Evolutionary conservation across 306 rosid genomes (phyloP), one percentile per base, ranked within the genome.

Genomic region (Rubus parviflorus): DNA sequence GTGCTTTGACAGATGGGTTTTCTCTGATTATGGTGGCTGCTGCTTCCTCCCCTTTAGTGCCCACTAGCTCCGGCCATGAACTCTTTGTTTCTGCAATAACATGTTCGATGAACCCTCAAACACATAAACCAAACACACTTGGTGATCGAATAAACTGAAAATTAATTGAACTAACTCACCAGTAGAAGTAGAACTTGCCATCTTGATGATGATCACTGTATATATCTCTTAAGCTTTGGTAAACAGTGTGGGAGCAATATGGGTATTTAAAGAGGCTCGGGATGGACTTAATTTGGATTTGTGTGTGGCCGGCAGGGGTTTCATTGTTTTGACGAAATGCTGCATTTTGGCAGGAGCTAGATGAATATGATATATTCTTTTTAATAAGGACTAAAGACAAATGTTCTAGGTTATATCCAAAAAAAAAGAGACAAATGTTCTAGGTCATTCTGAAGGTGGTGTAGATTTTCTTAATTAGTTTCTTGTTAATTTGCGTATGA

Each of bases 1-100:
- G 66, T 16, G 87, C 88, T 19, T 42, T 76, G 56, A 85, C 81
- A 6, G 65, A 47, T 0, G 86, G 77, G 35, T 89, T 89, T 60
- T 87, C 88, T 16, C 23, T 81, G 78, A 56, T 58, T 38, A 83
- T 80, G 4, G 61, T 81, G 56, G 66, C 72, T 46, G 10, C 68
- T 42, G 89, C 93, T 43, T 74, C 82, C 52, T 74, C 76, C 64
- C 85, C 89, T 45, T 71, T 47, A 15, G 17, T 73, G 5, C 90
- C 93, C 6, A 85, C 82, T 35, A 87, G 69, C 77, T 89, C 93
- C 0, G 81, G 78, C 93, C 90, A 85, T 22, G 88, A 68, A 5
- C 54, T 72, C 70, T 86, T 88, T 58, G 64, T 11, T 58, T 3
- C 40, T 54, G 61, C 64, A 58, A 58, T 23, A 23, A 22, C 64